Evolutionary conservation across 495 filamentous ascomycete species (phyloP).

Genomic region (Massariosphaeria phaeospora): DNA sequence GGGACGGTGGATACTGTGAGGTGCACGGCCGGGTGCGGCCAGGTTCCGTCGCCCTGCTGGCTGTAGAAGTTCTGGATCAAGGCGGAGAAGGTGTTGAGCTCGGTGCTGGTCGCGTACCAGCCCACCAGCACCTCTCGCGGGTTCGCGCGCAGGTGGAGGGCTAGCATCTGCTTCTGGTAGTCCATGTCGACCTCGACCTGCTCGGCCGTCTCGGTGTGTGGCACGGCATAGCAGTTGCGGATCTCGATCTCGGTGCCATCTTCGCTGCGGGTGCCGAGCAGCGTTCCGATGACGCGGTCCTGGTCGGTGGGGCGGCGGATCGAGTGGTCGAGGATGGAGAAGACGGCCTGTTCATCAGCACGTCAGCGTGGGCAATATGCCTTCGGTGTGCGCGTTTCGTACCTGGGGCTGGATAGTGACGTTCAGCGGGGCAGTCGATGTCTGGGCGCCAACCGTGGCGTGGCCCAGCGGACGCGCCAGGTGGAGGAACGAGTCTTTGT

Average conservation of each 20-base stretch:
- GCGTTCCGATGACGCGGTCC: constrained; percentile 91
- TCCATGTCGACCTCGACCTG: constrained; percentile 99
- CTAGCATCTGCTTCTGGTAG: constrained; percentile 98
- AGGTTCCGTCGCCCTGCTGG: constrained; percentile 91
- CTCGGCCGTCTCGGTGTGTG: constrained; percentile 95
- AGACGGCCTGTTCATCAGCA: constrained; percentile 80
- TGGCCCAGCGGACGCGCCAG: constrained; percentile 87
- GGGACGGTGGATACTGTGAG: constrained; percentile 86
- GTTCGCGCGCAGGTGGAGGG: constrained; percentile 85
- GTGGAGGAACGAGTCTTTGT: constrained; percentile 82
- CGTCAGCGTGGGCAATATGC: no score
- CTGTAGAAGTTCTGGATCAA: constrained; percentile 99
- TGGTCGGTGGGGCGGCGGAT: constrained; percentile 82
- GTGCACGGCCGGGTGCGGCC: constrained; percentile 92
- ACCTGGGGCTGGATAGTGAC: constrained; percentile 95
- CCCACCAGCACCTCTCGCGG: constrained; percentile 91
- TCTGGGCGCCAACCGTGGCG: constrained; percentile 67
- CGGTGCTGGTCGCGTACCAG: constrained; percentile 94
- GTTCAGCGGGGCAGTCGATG: constrained; percentile 80
- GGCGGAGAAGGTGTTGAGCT: constrained; percentile 95
- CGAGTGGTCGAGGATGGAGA: constrained; percentile 96
- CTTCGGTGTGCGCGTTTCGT: no score
- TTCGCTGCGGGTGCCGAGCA: constrained; percentile 86
- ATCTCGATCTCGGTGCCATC: constrained; percentile 96
- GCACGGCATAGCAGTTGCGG: constrained; percentile 90